Conservation (phyloP, 768 basidiomycete genomes). For the Collybia nuda region DNA sequence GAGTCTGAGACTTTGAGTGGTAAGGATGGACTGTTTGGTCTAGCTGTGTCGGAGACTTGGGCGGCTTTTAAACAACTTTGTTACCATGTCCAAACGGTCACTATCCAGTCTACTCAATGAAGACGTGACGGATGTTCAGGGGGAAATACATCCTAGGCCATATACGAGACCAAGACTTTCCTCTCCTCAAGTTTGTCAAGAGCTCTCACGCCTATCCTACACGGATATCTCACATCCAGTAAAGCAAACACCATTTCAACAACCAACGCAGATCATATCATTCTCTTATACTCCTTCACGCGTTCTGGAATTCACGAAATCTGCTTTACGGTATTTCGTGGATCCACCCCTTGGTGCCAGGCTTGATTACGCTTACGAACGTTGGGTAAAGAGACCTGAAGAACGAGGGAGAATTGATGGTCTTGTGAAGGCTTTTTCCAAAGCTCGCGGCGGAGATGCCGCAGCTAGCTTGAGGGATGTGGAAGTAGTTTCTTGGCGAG, state of each 20-base stretch:
- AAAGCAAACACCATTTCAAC: slow-evolving; percentile 53
- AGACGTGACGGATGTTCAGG: slow-evolving; percentile 4
- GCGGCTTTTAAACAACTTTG: too few species aligned
- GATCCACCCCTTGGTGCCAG: slow-evolving; percentile 67
- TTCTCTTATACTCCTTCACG: slow-evolving; percentile 69
- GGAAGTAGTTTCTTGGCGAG: slow-evolving; percentile 72
- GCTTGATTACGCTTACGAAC: slow-evolving; percentile 69
- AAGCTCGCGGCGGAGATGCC: slow-evolving; percentile 34
- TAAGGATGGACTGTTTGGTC: too few species aligned
- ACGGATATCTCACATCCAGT: slow-evolving; percentile 14
- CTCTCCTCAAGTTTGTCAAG: too few species aligned
- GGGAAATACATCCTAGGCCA: slow-evolving; percentile 8
- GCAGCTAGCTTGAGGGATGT: slow-evolving; percentile 37
- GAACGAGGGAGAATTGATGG: slow-evolving; percentile 67
- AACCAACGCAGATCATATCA: slow-evolving; percentile 64
- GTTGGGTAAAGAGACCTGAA: slow-evolving; percentile 68
- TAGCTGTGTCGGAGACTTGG: too few species aligned
- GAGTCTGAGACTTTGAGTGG: too few species aligned
- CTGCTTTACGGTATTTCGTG: slow-evolving; percentile 70
- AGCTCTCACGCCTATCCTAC: slow-evolving; percentile 3
- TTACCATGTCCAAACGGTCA: too few species aligned
- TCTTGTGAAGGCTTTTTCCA: slow-evolving; percentile 58
- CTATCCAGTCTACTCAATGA: too few species aligned
- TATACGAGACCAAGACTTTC: too few species aligned
- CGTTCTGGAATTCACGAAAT: slow-evolving; percentile 62